Evolutionary conservation across 352 stramenopile species (phyloP), one percentile per base, ranked within the genome.

Genomic region (Phytophthora sansomeana): DNA sequence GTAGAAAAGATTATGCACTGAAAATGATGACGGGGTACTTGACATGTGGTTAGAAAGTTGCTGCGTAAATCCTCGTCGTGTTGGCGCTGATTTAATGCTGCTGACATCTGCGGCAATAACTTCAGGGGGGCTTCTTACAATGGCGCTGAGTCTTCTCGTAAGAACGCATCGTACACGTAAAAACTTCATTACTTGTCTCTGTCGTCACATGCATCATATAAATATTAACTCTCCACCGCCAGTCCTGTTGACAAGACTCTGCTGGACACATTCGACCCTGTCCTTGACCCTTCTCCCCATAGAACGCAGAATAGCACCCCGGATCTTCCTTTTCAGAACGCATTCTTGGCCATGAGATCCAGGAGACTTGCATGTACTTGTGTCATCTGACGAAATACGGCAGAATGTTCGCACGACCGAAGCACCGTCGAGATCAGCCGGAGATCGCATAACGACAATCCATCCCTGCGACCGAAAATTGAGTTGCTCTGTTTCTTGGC

Each of bases 391-490:
- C 38, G 44, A 43, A 50, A 64, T 43, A 6, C 57, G 57, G 17
- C 44, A 64, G 14, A 48, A 64, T 1, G 35, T 64, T 42, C 57
- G 44, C 2, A 64, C n/a, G 14, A 43, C n/a, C 4, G 44, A 64
- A 26, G 46, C 35, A 35, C 16, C 30, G 3, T 33, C 19, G 10
- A 49, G 35, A 19, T 57, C 36, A 32, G 24, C 44, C 19, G 57
- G 35, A 16, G 57, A 64, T 30, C 24, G 30, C 44, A 48, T 46
- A 19, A 64, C 13, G n/a, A 64, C 28, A 28, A 64, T 50, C 57
- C 57, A 64, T 6, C 57, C 57, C n/a, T 57, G 46, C 17, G 57
- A 64, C 13, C 39, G 57, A 41, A 64, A 64, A 13, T 30, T n/a
- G 10, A 49, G 35, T 14, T 43, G 21, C 1, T 28, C 39, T 13